Base-by-base conservation (phyloP, 306 rosid species). In the Psophocarpus tetragonolobus region DNA sequence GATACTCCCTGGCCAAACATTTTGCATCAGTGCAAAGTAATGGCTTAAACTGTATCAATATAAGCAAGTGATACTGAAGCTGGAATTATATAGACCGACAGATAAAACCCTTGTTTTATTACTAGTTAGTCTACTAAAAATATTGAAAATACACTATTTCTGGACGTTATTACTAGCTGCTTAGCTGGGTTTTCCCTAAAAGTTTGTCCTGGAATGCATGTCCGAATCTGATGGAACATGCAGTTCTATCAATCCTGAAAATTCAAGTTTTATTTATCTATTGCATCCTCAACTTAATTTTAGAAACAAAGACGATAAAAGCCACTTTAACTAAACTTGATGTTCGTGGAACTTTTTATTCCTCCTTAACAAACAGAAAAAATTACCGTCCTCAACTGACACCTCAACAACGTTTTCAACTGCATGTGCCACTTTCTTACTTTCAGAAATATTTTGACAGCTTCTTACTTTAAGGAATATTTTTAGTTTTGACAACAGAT, bases 1-100 rank as follows among this genome's bases (percentile, higher is more conserved):
- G 98, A 86, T 95, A 95, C 78, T 95, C 98, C 98, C 98, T 91
- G 83, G 38, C 15, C 18, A 47, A 44, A 76, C 65, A 83, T n/a
- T n/a, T 71, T 51, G 60, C 13, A 67, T 61, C 26, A 17, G 64
- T 7, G 44, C 27, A 57, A 68, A 41, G 73, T 21, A 64, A 56
- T 56, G 32, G 30, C 74, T 71, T 18, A 38, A 57, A 62, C 53
- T 21, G 24, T 30, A 38, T 42, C 6, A 36, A 42, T 45, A 54
- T 20, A 78, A 50, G 4, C 30, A 23, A 20, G 45, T 48, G 51
- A 50, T 27, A 4, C 3, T 36, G 6, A 63, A 80, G 74, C 44
- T 63, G 38, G 26, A 56, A 56, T 68, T 41, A 68, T 39, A 17
- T 24, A 30, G 35, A 39, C 64, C 21, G 20, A 14, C 1, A 32